A percentile compares a stretch with the other conserved stretches of the same genome.
phyloP scores from a whole-genome alignment of 306 rosid species.

The Pyrus betulifolia region DNA sequence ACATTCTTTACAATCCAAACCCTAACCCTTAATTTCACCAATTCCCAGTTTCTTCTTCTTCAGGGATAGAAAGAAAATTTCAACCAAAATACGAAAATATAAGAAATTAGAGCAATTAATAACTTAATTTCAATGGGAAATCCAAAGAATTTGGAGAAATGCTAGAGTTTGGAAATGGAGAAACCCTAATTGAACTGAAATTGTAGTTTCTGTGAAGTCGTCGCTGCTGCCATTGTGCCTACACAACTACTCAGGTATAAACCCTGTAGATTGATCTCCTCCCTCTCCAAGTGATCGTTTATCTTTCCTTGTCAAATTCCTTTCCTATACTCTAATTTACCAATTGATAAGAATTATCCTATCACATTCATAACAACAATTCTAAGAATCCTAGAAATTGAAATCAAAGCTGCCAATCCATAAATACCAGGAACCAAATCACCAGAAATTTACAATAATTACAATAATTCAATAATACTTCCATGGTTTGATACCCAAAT shows the following conservation, averaged over 20 bases:
- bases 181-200: not conserved
- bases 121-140: not conserved
- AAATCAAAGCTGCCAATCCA: not conserved
- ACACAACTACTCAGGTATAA: not conserved
- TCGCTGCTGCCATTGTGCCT: not conserved
- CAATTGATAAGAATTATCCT: not conserved
- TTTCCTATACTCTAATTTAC: not conserved
- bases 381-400: not conserved
- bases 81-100: not conserved
- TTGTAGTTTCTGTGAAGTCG: not conserved
- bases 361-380: not conserved
- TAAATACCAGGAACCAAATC: not conserved
- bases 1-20: conserved; percentile 21
- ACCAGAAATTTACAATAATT: not conserved
- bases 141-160: not conserved
- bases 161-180: not conserved
- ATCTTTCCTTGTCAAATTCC: not conserved
- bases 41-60: not conserved
- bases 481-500: not conserved
- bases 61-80: not conserved
- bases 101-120: not conserved
- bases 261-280: not conserved
- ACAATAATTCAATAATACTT: not conserved
- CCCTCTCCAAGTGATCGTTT: not conserved
- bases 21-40: not conserved